These are phyloP conservation scores for Eucalyptus dawsonii DNA, from an alignment of 345 rosid species.

Conservation along the genomic window DNA sequence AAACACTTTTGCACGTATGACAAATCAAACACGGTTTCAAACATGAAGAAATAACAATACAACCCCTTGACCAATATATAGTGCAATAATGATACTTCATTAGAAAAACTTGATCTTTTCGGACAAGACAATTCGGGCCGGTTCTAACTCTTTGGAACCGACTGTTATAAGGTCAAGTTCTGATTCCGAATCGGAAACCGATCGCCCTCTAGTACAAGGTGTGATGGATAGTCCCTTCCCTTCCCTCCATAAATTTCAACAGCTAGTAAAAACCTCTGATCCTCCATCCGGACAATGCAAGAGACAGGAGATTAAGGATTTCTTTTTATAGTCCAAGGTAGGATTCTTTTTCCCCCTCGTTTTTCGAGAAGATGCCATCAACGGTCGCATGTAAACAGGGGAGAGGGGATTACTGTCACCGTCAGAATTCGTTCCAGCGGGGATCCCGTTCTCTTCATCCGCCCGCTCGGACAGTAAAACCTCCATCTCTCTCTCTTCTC, in stretches of 20 bases:
- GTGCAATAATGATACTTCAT: rapidly evolving
- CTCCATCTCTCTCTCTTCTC: neutral
- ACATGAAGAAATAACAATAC: neutral
- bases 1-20: neutral
- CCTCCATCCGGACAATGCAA: neutral
- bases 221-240: neutral
- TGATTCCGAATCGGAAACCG: rapidly evolving
- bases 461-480: neutral
- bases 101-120: rapidly evolving
- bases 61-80: neutral
- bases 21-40: neutral
- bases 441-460: neutral
- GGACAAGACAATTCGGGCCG: neutral
- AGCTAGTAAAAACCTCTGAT: neutral
- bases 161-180: rapidly evolving
- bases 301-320: neutral
- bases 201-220: rapidly evolving
- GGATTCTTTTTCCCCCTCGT: neutral
- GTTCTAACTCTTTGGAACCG: neutral
- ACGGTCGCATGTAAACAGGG: neutral
- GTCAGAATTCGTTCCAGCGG: neutral
- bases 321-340: neutral
- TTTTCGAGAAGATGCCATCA: neutral
- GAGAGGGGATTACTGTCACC: neutral
- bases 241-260: neutral